A percentile compares a stretch with the other conserved stretches of the same genome.
Conservation (phyloP, 192 early-diverging fungal genomes). For the Bifiguratus adelaidae region DNA sequence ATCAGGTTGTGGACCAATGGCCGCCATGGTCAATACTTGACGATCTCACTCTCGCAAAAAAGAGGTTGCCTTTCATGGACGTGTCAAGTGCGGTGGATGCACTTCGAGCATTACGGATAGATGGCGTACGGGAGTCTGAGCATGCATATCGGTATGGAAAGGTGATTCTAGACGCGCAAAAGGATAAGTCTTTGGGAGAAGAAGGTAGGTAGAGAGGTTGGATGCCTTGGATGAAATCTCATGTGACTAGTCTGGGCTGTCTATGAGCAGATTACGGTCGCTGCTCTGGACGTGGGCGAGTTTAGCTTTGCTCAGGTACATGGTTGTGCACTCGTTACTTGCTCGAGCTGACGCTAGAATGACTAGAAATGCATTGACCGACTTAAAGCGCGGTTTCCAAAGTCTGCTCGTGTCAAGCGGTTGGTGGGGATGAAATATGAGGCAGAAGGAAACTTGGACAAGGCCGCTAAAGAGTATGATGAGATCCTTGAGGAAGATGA, state of each 20-base stretch:
- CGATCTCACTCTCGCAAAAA: too few relatives aligned
- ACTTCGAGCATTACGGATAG: too few relatives aligned
- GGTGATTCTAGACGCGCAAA: too few relatives aligned
- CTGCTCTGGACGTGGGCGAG: conserved; percentile 71
- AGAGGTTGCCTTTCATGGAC: too few relatives aligned
- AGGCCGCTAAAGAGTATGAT: conserved; percentile 63
- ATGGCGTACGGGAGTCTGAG: too few relatives aligned
- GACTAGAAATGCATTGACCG: conserved; percentile 40
- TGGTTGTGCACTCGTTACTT: not conserved
- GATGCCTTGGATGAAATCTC: too few relatives aligned
- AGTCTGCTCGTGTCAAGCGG: conserved; percentile 57
- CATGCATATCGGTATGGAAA: too few relatives aligned
- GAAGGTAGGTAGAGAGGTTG: too few relatives aligned
- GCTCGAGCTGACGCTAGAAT: not conserved
- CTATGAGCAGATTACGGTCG: conserved; percentile 74
- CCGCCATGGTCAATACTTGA: too few relatives aligned
- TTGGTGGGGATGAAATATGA: conserved; percentile 75
- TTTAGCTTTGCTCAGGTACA: conserved; percentile 45
- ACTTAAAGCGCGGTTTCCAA: conserved; percentile 53
- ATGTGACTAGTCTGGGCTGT: conserved; percentile 65
- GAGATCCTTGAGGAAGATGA: conserved; percentile 67
- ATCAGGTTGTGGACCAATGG: too few relatives aligned
- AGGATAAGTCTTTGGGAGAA: too few relatives aligned
- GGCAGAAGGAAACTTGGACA: conserved; percentile 54
- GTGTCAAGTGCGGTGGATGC: too few relatives aligned